A percentile compares a stretch with the other conserved stretches of the same genome.
phyloP scores from a whole-genome alignment of 1,284 basidiomycete genomes.

The Sanguinoderma infundibulare region DNA sequence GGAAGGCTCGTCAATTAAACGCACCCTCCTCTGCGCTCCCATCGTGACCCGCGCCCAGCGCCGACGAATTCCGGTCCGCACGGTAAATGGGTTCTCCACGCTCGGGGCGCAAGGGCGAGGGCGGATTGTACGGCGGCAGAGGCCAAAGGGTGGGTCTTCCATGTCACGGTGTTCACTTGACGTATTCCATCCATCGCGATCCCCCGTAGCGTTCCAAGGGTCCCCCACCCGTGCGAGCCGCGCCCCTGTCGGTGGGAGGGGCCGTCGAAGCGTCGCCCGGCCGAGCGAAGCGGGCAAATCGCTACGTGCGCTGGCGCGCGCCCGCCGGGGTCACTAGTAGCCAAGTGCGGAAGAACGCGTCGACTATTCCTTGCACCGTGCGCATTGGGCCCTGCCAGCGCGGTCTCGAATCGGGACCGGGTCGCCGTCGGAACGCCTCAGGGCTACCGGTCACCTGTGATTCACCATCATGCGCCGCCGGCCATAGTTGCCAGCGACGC shows the following conservation, averaged over 20 bases:
- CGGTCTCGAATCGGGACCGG: neutral
- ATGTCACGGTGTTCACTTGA: neutral
- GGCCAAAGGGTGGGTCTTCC: neutral
- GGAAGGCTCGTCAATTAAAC: too few species aligned
- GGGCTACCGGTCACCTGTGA: neutral
- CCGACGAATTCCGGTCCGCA: too few species aligned
- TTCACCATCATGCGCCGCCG: too few species aligned
- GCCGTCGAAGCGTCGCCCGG: neutral
- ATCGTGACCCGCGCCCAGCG: too few species aligned
- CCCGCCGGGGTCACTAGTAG: neutral
- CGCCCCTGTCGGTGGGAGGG: slow-evolving; percentile 6
- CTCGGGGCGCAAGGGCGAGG: too few species aligned
- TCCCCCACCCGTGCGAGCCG: slow-evolving; percentile 8
- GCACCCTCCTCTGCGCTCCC: too few species aligned
- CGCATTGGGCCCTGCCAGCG: neutral
- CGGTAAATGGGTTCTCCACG: too few species aligned
- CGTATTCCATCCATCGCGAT: slow-evolving; percentile 11
- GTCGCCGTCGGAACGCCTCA: slow-evolving; percentile 11
- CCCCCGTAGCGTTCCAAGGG: neutral
- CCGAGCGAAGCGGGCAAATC: neutral
- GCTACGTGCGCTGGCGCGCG: neutral
- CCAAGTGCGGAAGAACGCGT: neutral
- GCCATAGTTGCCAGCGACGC: neutral
- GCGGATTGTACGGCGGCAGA: too few species aligned
- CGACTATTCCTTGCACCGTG: neutral